Percentiles rank a stretch among this genome's conserved stretches.
Evolutionary conservation across 2,329 filamentous ascomycete genomes (phyloP).

Genomic region (Coniochaeta sp.): DNA sequence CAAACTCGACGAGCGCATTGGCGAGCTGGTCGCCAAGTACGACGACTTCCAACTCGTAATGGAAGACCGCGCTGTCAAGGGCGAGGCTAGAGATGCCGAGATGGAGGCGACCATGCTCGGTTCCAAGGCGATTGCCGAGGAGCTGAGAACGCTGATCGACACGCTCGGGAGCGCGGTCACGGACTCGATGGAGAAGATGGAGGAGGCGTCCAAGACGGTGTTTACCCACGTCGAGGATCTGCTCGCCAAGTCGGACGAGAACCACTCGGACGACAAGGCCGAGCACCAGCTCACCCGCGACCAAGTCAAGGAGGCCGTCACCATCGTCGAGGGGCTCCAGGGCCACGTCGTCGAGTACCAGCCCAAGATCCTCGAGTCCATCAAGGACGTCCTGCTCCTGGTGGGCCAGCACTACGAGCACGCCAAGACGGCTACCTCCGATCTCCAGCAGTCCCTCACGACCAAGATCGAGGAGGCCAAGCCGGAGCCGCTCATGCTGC

Average conservation of each 20-base stretch:
- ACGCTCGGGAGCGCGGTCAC: slow-evolving; percentile 75
- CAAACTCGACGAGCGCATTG: slow-evolving; percentile 60
- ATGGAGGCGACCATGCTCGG: slow-evolving; percentile 66
- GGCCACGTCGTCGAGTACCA: slow-evolving; percentile 75
- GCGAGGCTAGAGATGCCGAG: slow-evolving; percentile 65
- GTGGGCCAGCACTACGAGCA: slow-evolving; percentile 87
- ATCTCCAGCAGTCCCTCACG: slow-evolving; percentile 32
- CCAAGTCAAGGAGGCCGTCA: slow-evolving; percentile 68
- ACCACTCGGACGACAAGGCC: slow-evolving; percentile 62
- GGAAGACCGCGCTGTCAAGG: slow-evolving; percentile 65
- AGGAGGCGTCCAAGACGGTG: slow-evolving; percentile 79
- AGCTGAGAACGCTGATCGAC: slow-evolving; percentile 79
- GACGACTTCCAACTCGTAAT: slow-evolving; percentile 73
- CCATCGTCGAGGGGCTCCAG: slow-evolving; percentile 68
- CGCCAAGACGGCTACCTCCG: slow-evolving; percentile 57
- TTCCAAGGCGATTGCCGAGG: slow-evolving; percentile 77
- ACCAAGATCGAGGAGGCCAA: slow-evolving; percentile 56
- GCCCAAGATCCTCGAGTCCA: slow-evolving; percentile 77
- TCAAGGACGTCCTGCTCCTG: slow-evolving; percentile 77
- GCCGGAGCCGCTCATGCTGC: slow-evolving; percentile 51
- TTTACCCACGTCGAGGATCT: slow-evolving; percentile 78
- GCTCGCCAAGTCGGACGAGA: slow-evolving; percentile 67
- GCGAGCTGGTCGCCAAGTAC: slow-evolving; percentile 77
- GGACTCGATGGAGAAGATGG: slow-evolving; percentile 79
- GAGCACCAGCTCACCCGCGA: slow-evolving; percentile 81